Base-by-base conservation (phyloP, 2,329 filamentous ascomycete species). In the Didymella segeticola region DNA sequence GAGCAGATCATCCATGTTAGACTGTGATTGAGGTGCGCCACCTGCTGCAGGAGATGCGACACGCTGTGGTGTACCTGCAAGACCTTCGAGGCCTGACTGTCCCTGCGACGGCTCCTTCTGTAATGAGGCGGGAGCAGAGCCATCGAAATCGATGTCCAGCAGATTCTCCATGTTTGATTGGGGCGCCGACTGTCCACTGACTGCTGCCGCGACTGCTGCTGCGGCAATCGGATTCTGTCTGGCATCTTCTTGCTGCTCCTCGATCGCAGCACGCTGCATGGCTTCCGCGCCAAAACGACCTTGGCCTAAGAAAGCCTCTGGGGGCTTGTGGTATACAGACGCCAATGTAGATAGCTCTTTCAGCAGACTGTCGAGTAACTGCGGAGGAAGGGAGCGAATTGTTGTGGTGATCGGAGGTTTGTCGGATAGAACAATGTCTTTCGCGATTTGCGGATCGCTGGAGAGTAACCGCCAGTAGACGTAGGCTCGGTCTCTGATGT, bases 381-480 rank as follows among this genome's bases (percentile, higher is more conserved):
- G 82, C 5, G 89, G 84, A 1, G 95, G 92, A 25, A 98, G 83
- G 52, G 90, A 93, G 52, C 90, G 90, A 79, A 99, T 97, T 22
- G 95, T 99, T 19, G 92, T 93, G 31, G 90, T 88, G 70, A 99
- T 99, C 25, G 92, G 89, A 5, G 95, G 95, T 75, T 97, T 96
- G 64, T 96, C 89, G 4, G 95, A 96, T 29, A 99, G 86, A 36
- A 99, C 87, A 63, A 99, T 91, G 66, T 86, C 92, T 88, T 96
- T 97, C 53, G 95, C 92, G 57, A 96, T 84, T 61, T 95, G 88
- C 25, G 93, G 86, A 71, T 98, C 93, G 51, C 91, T 95, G 19
- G 95, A 98, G 8, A 99, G 81, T 43, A 99, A 82, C 72, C 95
- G 90, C 95, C 95, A 99, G 80, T 99, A 99, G 33, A 98, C 91